phyloP scores from a whole-genome alignment of 2,329 filamentous ascomycete genomes.

The Sphaceloma murrayae region DNA sequence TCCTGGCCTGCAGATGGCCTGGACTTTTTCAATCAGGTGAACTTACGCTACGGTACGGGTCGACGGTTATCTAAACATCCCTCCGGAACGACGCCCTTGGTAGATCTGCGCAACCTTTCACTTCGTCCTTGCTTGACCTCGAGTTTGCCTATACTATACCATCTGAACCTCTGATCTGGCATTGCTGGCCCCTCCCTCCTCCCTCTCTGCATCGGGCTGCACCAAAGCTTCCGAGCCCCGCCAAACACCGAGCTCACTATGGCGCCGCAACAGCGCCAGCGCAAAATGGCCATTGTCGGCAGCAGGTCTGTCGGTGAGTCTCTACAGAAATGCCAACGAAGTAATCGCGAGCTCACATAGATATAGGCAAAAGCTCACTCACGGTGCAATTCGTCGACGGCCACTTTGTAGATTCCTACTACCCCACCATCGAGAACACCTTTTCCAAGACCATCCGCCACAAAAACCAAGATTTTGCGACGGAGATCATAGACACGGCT shows the following conservation, averaged over 20 bases:
- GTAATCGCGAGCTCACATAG: no score
- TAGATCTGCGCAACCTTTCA: neutral
- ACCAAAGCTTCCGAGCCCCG: neutral
- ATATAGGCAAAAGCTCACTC: conserved; percentile 97
- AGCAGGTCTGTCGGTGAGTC: conserved; percentile 77
- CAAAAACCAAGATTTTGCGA: conserved; percentile 86
- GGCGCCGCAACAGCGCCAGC: conserved; percentile 68
- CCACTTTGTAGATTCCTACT: conserved; percentile 98
- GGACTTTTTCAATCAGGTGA: neutral
- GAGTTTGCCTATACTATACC: neutral
- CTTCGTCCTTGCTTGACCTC: neutral
- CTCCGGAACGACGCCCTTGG: neutral
- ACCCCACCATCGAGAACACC: conserved; percentile 97
- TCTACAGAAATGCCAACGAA: conserved; percentile 18
- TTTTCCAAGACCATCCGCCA: conserved; percentile 93
- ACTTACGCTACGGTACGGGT: neutral
- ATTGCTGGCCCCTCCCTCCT: neutral
- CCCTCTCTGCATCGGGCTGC: neutral
- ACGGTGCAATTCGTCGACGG: conserved; percentile 96
- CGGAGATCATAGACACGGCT: conserved; percentile 96
- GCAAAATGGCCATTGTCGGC: conserved; percentile 93
- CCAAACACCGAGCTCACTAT: conserved; percentile 33
- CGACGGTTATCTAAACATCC: conserved; percentile 1
- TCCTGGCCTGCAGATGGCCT: neutral
- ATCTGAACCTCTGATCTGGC: neutral